Evolutionary conservation across 2,329 filamentous ascomycete species (phyloP), one percentile per base, ranked within the genome.

Genomic region (Botrytis elliptica): DNA sequence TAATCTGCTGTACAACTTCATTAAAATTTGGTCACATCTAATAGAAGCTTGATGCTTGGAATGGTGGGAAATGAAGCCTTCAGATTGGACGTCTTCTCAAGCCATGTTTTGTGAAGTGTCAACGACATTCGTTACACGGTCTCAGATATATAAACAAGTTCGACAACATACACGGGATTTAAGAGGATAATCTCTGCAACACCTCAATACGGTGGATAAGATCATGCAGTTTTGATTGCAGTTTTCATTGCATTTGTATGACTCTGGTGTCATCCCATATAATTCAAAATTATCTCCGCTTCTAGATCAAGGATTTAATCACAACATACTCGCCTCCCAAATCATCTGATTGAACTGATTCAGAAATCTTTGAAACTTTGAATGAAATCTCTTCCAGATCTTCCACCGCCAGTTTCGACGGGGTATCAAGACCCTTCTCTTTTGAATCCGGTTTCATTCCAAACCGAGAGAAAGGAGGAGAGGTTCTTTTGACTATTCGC

Each of bases 371-470:
- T 42, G 42, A 42, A 64, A 29, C 16, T 57, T 57, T 57, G 59
- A 64, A 42, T 44, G 4, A 29, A 44, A 64, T 33, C 22, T 64
- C 62, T 64, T 44, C 40, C 4, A 42, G 10, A 14, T 33, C 62
- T 64, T 44, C 62, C 62, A 64, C 62, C 62, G 62, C 62, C 40
- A 64, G 62, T 64, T 60, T 44, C n/a, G n/a, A 64, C 38, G n/a
- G 38, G 40, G 14, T 12, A 64, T 22, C 62, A 42, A 44, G 18
- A n/a, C n/a, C 38, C 40, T 64, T 64, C 40, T 12, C n/a, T 64
- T 64, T 44, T 57, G 25, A 33, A 44, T 44, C 38, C n/a, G 38
- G 42, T 20, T 44, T 64, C 40, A 20, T 29, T 29, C 14, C 14
- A 64, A 33, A 33, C n/a, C 25, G 42, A 5, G 40, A 44, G 40